Conservation (phyloP, 345 rosid genomes). For the Eutrema heterophyllum region DNA sequence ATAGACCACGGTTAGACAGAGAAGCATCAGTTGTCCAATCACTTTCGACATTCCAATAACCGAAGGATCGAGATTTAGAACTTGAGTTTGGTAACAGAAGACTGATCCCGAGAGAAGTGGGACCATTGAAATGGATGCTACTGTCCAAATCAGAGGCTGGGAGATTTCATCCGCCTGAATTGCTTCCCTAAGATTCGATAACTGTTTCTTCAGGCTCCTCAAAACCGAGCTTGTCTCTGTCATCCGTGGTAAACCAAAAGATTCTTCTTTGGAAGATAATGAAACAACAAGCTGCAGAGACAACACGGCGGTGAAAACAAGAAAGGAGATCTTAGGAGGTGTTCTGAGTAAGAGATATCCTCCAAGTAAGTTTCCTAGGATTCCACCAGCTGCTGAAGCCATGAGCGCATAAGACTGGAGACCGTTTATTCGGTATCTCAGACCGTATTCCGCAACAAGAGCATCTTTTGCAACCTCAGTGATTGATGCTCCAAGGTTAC, state of each 20-base stretch:
- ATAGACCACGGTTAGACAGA: slow-evolving; percentile 52
- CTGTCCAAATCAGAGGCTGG: slow-evolving; percentile 60
- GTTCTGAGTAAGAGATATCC: slow-evolving; percentile 52
- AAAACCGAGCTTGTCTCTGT: slow-evolving; percentile 35
- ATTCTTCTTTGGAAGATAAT: slow-evolving; percentile 42
- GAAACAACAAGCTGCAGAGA: slow-evolving; percentile 58
- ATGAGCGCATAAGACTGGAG: slow-evolving; percentile 85
- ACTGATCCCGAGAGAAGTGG: slow-evolving; percentile 77
- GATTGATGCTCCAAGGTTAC: slow-evolving; percentile 85
- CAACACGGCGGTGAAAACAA: slow-evolving; percentile 45
- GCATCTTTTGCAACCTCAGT: slow-evolving; percentile 89
- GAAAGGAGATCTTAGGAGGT: slow-evolving; percentile 51
- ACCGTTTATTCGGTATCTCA: slow-evolving; percentile 38
- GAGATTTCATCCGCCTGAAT: slow-evolving; percentile 53
- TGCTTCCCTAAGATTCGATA: slow-evolving; percentile 48
- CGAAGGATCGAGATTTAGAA: slow-evolving; percentile 59
- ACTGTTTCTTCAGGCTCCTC: slow-evolving; percentile 42
- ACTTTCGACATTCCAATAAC: slow-evolving; percentile 82
- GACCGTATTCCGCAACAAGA: slow-evolving; percentile 82
- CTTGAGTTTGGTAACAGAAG: slow-evolving; percentile 85
- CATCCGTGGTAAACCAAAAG: slow-evolving; percentile 48
- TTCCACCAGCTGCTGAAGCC: slow-evolving; percentile 84
- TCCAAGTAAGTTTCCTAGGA: slow-evolving; percentile 74
- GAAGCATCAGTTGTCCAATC: slow-evolving; percentile 67
- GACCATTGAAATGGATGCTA: slow-evolving; percentile 58